phyloP scores from a whole-genome alignment of 1,284 basidiomycete genomes.

The Boletellus dicymbophilus region DNA sequence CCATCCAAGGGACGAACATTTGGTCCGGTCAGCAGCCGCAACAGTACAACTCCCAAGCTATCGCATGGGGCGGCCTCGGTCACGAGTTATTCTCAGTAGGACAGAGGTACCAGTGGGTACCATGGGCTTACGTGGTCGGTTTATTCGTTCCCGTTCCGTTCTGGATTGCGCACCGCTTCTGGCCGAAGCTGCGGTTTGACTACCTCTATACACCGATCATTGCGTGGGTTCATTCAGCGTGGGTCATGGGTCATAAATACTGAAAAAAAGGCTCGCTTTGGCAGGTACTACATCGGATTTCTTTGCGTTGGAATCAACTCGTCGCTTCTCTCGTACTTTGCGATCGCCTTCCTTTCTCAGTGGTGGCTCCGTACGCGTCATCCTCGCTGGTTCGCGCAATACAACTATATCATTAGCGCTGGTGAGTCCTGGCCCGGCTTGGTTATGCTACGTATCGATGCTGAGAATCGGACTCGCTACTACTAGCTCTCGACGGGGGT shows the following conservation, averaged over 20 bases:
- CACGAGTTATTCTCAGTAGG: constrained; percentile 55
- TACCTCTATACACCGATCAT: constrained; percentile 48
- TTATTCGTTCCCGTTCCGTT: constrained; percentile 55
- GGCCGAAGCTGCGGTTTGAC: constrained; percentile 42
- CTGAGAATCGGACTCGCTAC: constrained; percentile 13
- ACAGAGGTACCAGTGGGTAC: constrained; percentile 59
- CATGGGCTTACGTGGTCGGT: constrained; percentile 57
- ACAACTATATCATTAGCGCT: constrained; percentile 48
- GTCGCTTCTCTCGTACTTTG: constrained; percentile 39
- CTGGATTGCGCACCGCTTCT: constrained; percentile 50
- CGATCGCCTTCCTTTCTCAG: constrained; percentile 56
- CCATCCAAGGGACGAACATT: constrained; percentile 53
- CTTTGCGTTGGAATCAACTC: constrained; percentile 52
- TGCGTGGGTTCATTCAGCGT: constrained; percentile 32
- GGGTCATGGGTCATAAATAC: neutral
- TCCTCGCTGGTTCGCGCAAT: constrained; percentile 61
- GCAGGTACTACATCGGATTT: constrained; percentile 36
- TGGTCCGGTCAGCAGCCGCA: constrained; percentile 65
- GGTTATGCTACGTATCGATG: neutral
- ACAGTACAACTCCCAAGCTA: constrained; percentile 60
- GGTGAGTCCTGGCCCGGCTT: constrained; percentile 25
- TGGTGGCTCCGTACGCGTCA: constrained; percentile 57
- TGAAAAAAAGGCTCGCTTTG: constrained; percentile 11
- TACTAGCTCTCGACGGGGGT: constrained; percentile 59
- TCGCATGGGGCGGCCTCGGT: constrained; percentile 67